These are phyloP conservation scores for Phlebiopsis flavidoalba DNA, from an alignment of 768 basidiomycete genomes.

Conservation along the genomic window DNA sequence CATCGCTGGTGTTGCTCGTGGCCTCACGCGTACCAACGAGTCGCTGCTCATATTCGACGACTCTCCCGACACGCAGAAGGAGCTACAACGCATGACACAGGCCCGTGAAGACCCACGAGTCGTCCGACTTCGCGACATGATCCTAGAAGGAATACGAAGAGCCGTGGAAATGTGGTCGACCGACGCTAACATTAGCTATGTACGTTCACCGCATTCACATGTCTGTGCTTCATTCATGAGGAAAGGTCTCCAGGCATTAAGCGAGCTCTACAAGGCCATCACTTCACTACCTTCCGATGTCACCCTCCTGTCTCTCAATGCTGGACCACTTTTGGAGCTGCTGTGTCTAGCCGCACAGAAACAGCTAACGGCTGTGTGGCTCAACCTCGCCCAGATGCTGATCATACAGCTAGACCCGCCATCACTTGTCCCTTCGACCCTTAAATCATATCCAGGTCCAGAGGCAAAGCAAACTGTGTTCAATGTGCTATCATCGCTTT, in stretches of 20 bases:
- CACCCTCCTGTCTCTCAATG: constrained; percentile 76
- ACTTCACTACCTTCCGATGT: constrained; percentile 73
- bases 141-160: constrained; percentile 55
- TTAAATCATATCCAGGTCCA: constrained; percentile 47
- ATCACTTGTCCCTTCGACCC: constrained; percentile 34
- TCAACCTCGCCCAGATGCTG: constrained; percentile 76
- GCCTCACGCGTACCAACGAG: constrained; percentile 76
- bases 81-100: constrained; percentile 48
- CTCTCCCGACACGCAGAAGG: constrained; percentile 43
- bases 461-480: constrained; percentile 56
- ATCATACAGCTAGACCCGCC: constrained; percentile 82
- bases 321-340: constrained; percentile 76
- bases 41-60: constrained; percentile 56
- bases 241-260: constrained; percentile 50
- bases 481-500: constrained; percentile 48
- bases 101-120: constrained; percentile 64
- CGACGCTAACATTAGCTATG: constrained; percentile 74
- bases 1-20: constrained; percentile 81
- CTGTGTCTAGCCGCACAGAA: constrained; percentile 69
- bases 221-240: neutral
- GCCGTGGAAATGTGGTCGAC: constrained; percentile 73
- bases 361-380: constrained; percentile 78
- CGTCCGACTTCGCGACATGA: constrained; percentile 56
- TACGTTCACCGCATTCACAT: constrained; percentile 30
- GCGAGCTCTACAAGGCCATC: constrained; percentile 81